Evolutionary conservation across 306 rosid species (phyloP).

Genomic region (Luffa aegyptiaca): DNA sequence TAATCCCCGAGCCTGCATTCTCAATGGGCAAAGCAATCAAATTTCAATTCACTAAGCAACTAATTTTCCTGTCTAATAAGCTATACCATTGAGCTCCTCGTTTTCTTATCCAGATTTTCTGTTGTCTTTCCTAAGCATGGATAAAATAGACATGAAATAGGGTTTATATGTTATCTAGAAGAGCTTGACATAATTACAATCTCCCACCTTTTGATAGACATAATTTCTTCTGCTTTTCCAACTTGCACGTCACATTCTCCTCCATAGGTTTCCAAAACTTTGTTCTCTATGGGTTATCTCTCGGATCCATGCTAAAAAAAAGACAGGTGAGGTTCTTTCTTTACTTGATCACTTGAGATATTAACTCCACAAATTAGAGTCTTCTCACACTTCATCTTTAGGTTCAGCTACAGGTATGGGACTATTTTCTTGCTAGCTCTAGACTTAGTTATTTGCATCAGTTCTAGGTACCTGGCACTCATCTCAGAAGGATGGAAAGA

Average conservation of each 20-base stretch:
- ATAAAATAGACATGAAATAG: too few species aligned
- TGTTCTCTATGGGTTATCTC: not conserved
- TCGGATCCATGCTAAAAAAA: not conserved
- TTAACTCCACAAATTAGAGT: not conserved
- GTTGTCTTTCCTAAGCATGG: not conserved
- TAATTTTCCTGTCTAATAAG: not conserved
- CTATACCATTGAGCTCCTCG: not conserved
- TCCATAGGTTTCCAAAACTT: not conserved
- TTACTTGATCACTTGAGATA: not conserved
- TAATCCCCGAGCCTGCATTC: not conserved
- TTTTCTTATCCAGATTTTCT: not conserved
- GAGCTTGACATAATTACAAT: not conserved
- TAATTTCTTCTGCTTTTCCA: not conserved
- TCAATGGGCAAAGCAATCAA: not conserved
- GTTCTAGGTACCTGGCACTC: not conserved
- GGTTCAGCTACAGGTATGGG: not conserved
- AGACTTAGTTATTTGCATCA: not conserved
- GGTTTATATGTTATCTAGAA: too few species aligned
- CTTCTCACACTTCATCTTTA: not conserved
- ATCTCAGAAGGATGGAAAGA: not conserved
- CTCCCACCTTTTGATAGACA: not conserved
- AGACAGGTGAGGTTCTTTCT: not conserved
- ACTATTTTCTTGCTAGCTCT: too few species aligned
- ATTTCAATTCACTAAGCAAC: not conserved
- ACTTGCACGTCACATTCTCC: too few species aligned